Base-by-base conservation (phyloP, 2,329 filamentous ascomycete genomes). In the Leptodontidium sp. region DNA sequence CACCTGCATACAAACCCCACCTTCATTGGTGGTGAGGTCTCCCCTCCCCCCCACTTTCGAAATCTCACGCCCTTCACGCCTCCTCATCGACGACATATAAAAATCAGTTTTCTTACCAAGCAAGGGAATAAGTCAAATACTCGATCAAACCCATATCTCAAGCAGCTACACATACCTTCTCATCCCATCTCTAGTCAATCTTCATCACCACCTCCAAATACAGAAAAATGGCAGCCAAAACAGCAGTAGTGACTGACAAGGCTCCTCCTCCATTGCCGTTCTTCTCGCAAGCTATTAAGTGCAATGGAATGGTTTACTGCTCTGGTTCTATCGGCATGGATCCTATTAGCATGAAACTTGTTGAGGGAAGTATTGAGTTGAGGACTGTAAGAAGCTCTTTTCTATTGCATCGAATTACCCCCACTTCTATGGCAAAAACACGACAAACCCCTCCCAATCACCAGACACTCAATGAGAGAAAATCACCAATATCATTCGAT, bases 221-320 rank as follows among this genome's bases (percentile, higher is more conserved):
- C 40, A 21, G n/a, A 62, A 72, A 55, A 45, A 76, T 76, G 74
- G 61, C 57, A 43, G 66, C 69, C 52, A 76, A 76, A 58, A 73
- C 75, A 77, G 71, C 72, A 24, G 75, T 77, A 40, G 47, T 64
- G 49, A 75, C 75, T 21, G 68, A 72, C 40, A 75, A 75, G 71
- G 83, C 85, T 12, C 86, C 84, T 40, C 79, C 81, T 70, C 84
- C 86, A 29, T 78, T 87, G 50, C 85, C 85, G 0, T 84, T 88
- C 74, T 86, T 88, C 78, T 88, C 84, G 2, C 86, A 91, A 75
- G 88, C 87, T 50, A 82, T 90, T 73, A 83, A 87, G 71, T 84
- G 84, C 78, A 88, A 89, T 75, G 89, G 88, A 74, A 86, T 90
- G 78, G 87, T 93, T n/a, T 92, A 91, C 81, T 91, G 89, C 81